A percentile compares a stretch with the other conserved stretches of the same genome.
Evolutionary conservation across 805 yeast genomes (phyloP).

Genomic region (Pichia manshurica): DNA sequence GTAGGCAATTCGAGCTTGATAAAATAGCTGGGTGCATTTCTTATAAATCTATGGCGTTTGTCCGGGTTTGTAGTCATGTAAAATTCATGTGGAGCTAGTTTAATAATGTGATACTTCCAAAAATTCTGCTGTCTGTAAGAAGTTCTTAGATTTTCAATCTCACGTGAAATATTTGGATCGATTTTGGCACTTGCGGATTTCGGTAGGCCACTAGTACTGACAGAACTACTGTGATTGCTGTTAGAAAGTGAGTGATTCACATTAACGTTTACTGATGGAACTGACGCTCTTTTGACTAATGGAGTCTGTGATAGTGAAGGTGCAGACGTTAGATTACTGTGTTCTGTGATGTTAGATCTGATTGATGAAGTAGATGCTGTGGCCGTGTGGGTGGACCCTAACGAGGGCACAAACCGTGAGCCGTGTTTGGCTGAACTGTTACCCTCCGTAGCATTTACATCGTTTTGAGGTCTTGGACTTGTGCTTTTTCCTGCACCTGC

Average conservation of each 20-base stretch:
- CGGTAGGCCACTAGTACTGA: neutral
- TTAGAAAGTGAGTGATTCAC: neutral
- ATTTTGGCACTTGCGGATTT: neutral
- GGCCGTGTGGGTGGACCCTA: neutral
- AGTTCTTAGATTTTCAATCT: slow-evolving; percentile 7
- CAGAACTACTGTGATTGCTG: neutral
- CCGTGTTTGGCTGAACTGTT: too few species aligned
- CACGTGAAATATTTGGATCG: slow-evolving; percentile 6
- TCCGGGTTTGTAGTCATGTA: slow-evolving; percentile 68
- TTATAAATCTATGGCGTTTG: slow-evolving; percentile 48
- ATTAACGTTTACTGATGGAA: neutral
- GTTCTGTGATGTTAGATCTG: neutral
- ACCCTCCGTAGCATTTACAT: too few species aligned
- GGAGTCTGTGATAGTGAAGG: slow-evolving; percentile 8
- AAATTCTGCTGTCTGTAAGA: slow-evolving; percentile 27
- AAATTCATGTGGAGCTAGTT: slow-evolving; percentile 43
- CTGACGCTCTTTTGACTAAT: neutral
- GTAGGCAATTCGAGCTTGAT: slow-evolving; percentile 34
- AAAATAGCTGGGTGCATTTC: slow-evolving; percentile 59
- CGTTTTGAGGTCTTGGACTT: too few species aligned
- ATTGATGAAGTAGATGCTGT: neutral
- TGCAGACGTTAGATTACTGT: neutral
- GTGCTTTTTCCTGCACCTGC: too few species aligned
- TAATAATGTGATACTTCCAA: slow-evolving; percentile 62
- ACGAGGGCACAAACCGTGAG: neutral